Conservation (phyloP, 441 rosid species). For the Mallotus repandus region DNA sequence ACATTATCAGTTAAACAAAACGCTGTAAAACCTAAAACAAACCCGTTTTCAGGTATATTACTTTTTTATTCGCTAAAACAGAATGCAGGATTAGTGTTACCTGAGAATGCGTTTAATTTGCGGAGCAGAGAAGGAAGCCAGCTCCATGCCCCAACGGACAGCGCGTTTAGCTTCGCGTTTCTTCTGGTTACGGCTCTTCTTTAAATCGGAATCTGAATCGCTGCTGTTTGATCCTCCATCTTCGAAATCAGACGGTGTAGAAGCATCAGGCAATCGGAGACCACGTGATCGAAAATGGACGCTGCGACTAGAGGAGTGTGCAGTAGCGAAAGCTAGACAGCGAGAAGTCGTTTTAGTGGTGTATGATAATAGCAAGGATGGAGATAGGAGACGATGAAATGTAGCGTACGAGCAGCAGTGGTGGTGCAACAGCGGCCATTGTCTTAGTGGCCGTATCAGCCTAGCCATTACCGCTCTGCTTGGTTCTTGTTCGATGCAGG, state of each 20-base stretch:
- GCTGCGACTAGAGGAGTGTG: constrained; percentile 33
- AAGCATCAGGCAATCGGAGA: constrained; percentile 30
- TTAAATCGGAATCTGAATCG: constrained; percentile 47
- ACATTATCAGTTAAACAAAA: neutral
- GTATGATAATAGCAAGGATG: constrained; percentile 25
- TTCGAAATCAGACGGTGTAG: constrained; percentile 27
- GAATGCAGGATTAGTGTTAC: constrained; percentile 24
- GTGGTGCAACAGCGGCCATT: constrained; percentile 40
- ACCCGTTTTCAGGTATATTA: neutral
- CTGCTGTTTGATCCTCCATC: constrained; percentile 34
- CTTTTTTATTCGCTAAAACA: neutral
- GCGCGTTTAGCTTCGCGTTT: constrained; percentile 88
- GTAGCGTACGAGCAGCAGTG: constrained; percentile 15
- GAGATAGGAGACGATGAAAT: constrained; percentile 24
- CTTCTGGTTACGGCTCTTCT: constrained; percentile 73
- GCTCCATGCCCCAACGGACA: constrained; percentile 76
- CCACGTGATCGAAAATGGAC: constrained; percentile 33
- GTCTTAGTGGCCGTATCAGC: constrained; percentile 59
- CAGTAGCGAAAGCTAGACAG: constrained; percentile 26
- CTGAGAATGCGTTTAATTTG: constrained; percentile 66
- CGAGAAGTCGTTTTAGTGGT: constrained; percentile 7
- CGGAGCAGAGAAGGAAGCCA: constrained; percentile 61
- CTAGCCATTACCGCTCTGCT: constrained; percentile 34
- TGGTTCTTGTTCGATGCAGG: neutral
- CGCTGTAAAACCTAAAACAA: neutral